Conservation (phyloP, 805 yeast species). For the Sugiyamaella qingdaonensis region DNA sequence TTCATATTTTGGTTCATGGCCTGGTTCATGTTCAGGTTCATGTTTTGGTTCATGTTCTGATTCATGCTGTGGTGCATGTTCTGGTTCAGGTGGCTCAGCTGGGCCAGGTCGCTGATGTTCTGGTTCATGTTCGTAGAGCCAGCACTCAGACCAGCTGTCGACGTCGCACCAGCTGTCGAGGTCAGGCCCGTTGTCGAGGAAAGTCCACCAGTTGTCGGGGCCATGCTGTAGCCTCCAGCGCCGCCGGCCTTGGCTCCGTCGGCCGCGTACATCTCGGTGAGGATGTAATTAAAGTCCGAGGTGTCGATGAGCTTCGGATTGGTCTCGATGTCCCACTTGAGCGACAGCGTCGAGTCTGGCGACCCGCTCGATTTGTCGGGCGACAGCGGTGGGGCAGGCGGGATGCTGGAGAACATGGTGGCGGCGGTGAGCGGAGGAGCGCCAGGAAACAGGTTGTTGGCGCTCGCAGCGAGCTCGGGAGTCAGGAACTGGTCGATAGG, state of each 20-base stretch:
- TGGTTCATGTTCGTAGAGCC: no score
- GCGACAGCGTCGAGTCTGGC: constrained; percentile 5
- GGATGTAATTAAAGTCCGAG: constrained; percentile 17
- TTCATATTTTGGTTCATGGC: neutral
- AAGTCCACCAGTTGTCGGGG: no score
- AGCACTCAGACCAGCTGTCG: no score
- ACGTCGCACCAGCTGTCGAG: no score
- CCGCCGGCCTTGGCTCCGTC: neutral
- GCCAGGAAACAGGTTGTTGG: neutral
- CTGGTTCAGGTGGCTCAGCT: no score
- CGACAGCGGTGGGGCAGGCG: constrained; percentile 5
- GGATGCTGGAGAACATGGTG: neutral
- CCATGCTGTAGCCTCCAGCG: neutral
- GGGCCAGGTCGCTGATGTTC: no score
- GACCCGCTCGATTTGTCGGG: constrained; percentile 10
- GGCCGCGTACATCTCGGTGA: constrained; percentile 13
- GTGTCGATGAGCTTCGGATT: constrained; percentile 18
- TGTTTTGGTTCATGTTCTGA: neutral
- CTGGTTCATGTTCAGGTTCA: neutral
- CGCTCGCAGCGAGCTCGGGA: neutral
- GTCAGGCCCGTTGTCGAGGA: no score
- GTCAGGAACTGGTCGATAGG: neutral
- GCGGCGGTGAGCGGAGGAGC: neutral
- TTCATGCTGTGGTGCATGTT: neutral
- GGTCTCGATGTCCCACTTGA: constrained; percentile 2